Evolutionary conservation across 1,284 basidiomycete genomes (phyloP).

Genomic region (Ceratobasidium sp.): DNA sequence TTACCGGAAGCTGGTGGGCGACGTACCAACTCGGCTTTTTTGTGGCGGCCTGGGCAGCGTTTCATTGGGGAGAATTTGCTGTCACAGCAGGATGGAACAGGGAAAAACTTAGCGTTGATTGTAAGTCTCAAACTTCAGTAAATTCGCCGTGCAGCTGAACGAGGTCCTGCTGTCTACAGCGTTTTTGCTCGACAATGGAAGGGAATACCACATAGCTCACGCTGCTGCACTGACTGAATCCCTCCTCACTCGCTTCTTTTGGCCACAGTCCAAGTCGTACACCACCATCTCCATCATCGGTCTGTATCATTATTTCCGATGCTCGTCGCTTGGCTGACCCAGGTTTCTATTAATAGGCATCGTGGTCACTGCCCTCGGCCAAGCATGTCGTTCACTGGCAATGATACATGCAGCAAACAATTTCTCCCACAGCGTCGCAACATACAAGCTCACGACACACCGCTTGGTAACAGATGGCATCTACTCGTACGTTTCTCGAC

Average conservation of each 20-base stretch:
- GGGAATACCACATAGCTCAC: slow-evolving; percentile 89
- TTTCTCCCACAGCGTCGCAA: slow-evolving; percentile 91
- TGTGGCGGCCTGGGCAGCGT: slow-evolving; percentile 80
- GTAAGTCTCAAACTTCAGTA: slow-evolving; percentile 65
- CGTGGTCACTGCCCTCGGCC: slow-evolving; percentile 74
- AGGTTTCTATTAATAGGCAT: slow-evolving; percentile 65
- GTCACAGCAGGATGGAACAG: slow-evolving; percentile 97
- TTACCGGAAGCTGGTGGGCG: slow-evolving; percentile 68
- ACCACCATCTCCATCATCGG: slow-evolving; percentile 70
- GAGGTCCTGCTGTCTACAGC: slow-evolving; percentile 64
- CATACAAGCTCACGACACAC: slow-evolving; percentile 78
- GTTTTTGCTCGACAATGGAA: slow-evolving; percentile 93
- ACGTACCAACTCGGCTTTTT: slow-evolving; percentile 87
- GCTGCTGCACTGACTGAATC: slow-evolving; percentile 84
- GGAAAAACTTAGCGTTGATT: slow-evolving; percentile 92
- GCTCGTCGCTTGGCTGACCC: slow-evolving; percentile 5
- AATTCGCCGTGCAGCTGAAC: neutral
- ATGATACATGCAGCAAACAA: slow-evolving; percentile 97
- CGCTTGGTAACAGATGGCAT: slow-evolving; percentile 87
- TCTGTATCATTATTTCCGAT: slow-evolving; percentile 52
- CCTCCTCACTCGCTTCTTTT: slow-evolving; percentile 75
- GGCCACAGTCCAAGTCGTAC: slow-evolving; percentile 53
- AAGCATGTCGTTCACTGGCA: slow-evolving; percentile 84
- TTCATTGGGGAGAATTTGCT: slow-evolving; percentile 95
- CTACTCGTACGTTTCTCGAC: slow-evolving; percentile 72